A percentile compares a stretch with the other conserved stretches of the same genome.
Conservation (phyloP, 2,329 filamentous ascomycete genomes). For the Cercospora canescens region DNA sequence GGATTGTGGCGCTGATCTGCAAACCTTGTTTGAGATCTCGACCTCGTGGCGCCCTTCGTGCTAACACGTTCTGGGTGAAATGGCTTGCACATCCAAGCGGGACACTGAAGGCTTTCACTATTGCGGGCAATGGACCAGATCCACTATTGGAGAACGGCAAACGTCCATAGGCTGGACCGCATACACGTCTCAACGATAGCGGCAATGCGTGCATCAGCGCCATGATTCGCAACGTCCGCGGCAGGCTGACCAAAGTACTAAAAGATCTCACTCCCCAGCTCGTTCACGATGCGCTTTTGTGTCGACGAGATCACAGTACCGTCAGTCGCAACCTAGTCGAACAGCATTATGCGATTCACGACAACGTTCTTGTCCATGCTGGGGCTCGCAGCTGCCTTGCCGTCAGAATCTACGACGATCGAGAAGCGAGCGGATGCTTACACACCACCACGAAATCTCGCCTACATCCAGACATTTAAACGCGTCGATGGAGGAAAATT, state of each 20-base stretch:
- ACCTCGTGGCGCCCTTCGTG: constrained; percentile 9
- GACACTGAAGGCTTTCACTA: neutral
- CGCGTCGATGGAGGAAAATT: constrained; percentile 25
- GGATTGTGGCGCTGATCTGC: constrained; percentile 5
- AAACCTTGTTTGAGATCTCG: constrained; percentile 16
- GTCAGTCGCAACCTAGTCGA: neutral
- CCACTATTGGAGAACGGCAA: neutral
- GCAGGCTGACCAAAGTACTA: neutral
- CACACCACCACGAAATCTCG: constrained; percentile 23
- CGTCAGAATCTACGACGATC: neutral
- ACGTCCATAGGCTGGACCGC: constrained; percentile 2
- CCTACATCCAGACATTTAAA: constrained; percentile 33
- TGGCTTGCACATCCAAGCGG: constrained; percentile 3
- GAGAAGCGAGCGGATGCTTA: constrained; percentile 17
- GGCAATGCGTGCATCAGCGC: neutral
- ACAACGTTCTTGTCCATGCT: constrained; percentile 4
- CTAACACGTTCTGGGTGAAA: constrained; percentile 2
- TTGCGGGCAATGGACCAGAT: neutral
- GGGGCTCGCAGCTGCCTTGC: constrained; percentile 1
- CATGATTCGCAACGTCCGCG: neutral
- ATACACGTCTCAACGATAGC: neutral
- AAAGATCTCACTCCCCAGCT: neutral
- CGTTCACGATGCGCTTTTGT: neutral
- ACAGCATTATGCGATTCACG: neutral
- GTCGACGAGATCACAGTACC: too few species aligned